These are phyloP conservation scores for Crucihimalaya himalaica DNA, from an alignment of 345 rosid species.

Conservation along the genomic window DNA sequence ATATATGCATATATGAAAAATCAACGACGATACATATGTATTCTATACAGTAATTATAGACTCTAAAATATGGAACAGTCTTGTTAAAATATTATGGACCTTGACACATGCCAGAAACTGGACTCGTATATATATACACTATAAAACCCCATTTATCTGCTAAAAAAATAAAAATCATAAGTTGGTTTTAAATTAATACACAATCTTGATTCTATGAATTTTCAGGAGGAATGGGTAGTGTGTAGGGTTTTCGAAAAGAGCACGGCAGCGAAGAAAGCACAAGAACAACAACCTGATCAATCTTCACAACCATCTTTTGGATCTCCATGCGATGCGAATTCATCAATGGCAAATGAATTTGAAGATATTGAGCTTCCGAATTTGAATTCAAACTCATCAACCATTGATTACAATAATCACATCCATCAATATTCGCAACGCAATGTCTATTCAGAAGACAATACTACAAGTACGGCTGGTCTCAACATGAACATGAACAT, in stretches of 20 bases:
- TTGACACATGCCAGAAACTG: background rate
- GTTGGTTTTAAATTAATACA: background rate
- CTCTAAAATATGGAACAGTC: background rate
- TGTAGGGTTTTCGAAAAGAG: conserved; percentile 81
- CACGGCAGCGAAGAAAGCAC: conserved; percentile 52
- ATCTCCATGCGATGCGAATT: conserved; percentile 78
- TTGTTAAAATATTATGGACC: background rate
- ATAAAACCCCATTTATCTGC: background rate
- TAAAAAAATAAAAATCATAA: background rate
- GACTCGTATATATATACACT: background rate
- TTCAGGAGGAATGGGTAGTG: conserved; percentile 95
- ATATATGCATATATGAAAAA: background rate
- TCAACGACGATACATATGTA: no score
- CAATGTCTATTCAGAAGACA: conserved; percentile 23
- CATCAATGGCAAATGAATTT: conserved; percentile 60
- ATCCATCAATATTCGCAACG: conserved; percentile 34
- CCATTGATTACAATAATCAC: conserved; percentile 35
- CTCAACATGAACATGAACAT: conserved; percentile 49
- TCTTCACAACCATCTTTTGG: conserved; percentile 69
- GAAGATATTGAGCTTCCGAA: conserved; percentile 74
- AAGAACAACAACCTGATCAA: conserved; percentile 53
- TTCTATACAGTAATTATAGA: background rate
- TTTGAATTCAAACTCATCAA: conserved; percentile 44
- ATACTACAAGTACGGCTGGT: conserved; percentile 25
- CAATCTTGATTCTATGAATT: conserved; percentile 7